A percentile compares a stretch with the other conserved stretches of the same genome.
Conservation (phyloP, 2,329 filamentous ascomycete genomes). For the Hortaea werneckii region DNA sequence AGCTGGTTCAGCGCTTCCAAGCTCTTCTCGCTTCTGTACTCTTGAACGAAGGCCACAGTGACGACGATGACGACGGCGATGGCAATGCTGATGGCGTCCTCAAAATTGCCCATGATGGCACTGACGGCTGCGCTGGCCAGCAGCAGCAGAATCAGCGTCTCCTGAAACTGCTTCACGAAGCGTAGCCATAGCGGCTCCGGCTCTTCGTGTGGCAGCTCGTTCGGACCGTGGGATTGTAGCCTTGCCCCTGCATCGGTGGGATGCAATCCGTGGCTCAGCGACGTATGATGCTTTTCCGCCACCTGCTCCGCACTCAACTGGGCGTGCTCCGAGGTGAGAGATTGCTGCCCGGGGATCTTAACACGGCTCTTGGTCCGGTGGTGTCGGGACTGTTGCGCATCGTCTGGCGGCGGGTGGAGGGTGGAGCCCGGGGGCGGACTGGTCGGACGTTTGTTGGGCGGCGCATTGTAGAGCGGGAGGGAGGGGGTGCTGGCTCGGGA, state of each 20-base stretch:
- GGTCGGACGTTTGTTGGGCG: constrained; percentile 5
- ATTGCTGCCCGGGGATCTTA: constrained; percentile 26
- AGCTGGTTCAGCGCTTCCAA: constrained; percentile 88
- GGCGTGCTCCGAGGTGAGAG: constrained; percentile 44
- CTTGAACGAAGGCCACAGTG: constrained; percentile 89
- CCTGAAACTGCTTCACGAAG: constrained; percentile 93
- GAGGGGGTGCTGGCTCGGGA: constrained; percentile 50
- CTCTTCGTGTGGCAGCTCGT: constrained; percentile 88
- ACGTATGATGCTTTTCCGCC: constrained; percentile 67
- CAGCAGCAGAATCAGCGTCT: constrained; percentile 86
- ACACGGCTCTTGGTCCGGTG: constrained; percentile 21
- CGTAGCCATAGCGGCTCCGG: constrained; percentile 91
- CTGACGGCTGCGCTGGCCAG: constrained; percentile 82
- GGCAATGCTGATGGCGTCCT: constrained; percentile 91
- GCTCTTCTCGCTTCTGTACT: constrained; percentile 95
- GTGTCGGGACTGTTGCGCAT: constrained; percentile 13
- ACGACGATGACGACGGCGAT: constrained; percentile 96
- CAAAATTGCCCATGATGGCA: constrained; percentile 80
- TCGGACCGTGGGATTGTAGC: constrained; percentile 71
- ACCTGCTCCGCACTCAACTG: constrained; percentile 68
- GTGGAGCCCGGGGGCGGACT: constrained; percentile 8
- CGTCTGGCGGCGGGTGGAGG: constrained; percentile 36
- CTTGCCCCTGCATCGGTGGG: constrained; percentile 71
- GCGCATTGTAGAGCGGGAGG: constrained; percentile 44
- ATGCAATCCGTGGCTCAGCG: constrained; percentile 70